A percentile compares a stretch with the other conserved stretches of the same genome.
These are phyloP conservation scores for Stromatinia cepivora DNA, from an alignment of 2,329 filamentous ascomycete species.

Conservation along the genomic window DNA sequence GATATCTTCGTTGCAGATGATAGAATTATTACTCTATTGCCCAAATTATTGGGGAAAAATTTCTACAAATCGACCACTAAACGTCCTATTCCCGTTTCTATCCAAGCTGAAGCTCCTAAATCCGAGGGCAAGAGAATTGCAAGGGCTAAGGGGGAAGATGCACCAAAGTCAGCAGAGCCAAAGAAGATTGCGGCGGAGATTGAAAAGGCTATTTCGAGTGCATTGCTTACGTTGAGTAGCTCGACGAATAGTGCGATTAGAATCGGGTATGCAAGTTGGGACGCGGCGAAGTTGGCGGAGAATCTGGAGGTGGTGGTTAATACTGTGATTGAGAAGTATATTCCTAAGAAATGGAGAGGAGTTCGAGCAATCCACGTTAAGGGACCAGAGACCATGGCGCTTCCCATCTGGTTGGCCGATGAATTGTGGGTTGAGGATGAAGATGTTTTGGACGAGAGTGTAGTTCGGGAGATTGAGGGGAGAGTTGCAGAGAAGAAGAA, in stretches of 20 bases:
- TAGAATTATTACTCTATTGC: slow-evolving; percentile 72
- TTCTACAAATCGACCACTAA: slow-evolving; percentile 86
- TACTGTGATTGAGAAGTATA: slow-evolving; percentile 72
- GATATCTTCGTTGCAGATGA: slow-evolving; percentile 95
- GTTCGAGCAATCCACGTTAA: slow-evolving; percentile 86
- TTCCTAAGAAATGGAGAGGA: slow-evolving; percentile 85
- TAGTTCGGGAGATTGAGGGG: slow-evolving; percentile 36
- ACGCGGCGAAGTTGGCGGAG: slow-evolving; percentile 71
- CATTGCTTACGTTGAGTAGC: slow-evolving; percentile 77
- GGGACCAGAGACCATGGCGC: slow-evolving; percentile 79
- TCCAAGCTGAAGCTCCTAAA: slow-evolving; percentile 64
- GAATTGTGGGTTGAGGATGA: slow-evolving; percentile 86
- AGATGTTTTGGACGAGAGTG: slow-evolving; percentile 63
- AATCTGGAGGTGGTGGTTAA: slow-evolving; percentile 75
- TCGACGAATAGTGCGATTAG: slow-evolving; percentile 78
- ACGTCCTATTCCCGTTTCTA: slow-evolving; percentile 78
- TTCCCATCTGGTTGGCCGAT: slow-evolving; percentile 93
- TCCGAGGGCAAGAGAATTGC: slow-evolving; percentile 59
- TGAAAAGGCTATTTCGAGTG: slow-evolving; percentile 71
- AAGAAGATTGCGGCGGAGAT: slow-evolving; percentile 76
- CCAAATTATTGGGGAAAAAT: slow-evolving; percentile 79
- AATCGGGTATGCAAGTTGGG: slow-evolving; percentile 74
- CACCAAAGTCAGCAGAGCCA: slow-evolving; percentile 48
- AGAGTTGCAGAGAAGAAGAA: slow-evolving; percentile 22
- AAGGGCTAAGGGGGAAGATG: slow-evolving; percentile 50